Base-by-base conservation (phyloP, 805 yeast species). In the Aciculoconidium aculeatum region DNA sequence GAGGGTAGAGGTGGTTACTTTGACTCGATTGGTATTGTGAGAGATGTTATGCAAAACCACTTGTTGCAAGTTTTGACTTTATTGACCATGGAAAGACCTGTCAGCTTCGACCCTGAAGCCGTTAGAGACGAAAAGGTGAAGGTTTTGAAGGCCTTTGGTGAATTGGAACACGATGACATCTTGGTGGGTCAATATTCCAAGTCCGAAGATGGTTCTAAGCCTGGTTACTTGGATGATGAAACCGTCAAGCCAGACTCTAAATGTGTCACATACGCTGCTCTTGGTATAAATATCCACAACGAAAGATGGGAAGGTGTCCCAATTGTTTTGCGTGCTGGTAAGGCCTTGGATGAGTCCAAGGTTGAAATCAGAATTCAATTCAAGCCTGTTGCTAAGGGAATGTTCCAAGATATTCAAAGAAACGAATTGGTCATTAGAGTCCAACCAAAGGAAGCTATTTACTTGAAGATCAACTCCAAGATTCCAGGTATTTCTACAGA, bases 281-380 rank as follows among this genome's bases (percentile, higher is more conserved):
- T 92, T 35, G 73, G 79, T 13, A 52, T 90, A 38, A 65, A 77
- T 41, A 83, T 92, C 56, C 69, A 77, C 49, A 92, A 88, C 58
- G 97, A 92, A 61, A 77, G 96, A 53, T 92, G 98, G 98, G 92
- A 83, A 40, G 97, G 97, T 49, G 97, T 92, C 25, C 98, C 98
- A 32, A 76, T 92, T 51, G 80, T 92, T 30, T 68, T 92, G 68
- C 76, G 95, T 64, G 98, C 97, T 10, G 98, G 98, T 51, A 92
- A 92, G 65, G 96, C 97, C n/a, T 67, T 92, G 37, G 86, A 90
- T 56, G 88, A 80, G 50, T 82, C 90, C 36, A 87, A 87, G 69
- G 98, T 92, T 28, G 98, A 92, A 66, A 80, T 92, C 40, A 75
- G 97, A 58, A 66, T 92, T 38, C 97, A 92, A 67, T 90, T 82